Base-by-base conservation (phyloP, 179 eudicot species). In the Camellia oleifera region DNA sequence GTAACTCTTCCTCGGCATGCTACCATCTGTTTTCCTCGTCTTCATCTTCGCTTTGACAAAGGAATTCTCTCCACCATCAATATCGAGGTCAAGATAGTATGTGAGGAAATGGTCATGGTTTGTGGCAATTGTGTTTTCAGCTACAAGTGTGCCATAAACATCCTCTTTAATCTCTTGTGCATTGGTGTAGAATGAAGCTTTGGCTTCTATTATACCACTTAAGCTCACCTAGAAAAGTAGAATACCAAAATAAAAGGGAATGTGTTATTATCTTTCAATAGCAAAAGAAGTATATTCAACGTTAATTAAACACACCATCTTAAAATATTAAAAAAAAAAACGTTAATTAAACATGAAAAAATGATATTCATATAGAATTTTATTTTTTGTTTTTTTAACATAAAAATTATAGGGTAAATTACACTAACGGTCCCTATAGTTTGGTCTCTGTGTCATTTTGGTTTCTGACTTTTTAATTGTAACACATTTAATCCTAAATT, bases 31-130 rank as follows among this genome's bases (percentile, higher is more conserved):
- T 32, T 2, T 76, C 70, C 15, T 68, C 3, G 74, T 61, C 45
- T 83, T 17, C 17, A 89, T 73, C 56, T 74, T 79, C 0, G 57
- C 58, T 69, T 83, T 86, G 67, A 82, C 67, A 48, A 89, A 85
- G 52, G 90, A 89, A 72, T 88, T 87, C 5, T 75, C 56, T 6
- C 71, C 78, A 20, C 87, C 90, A 52, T 87, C 91, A 2, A 88
- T 68, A 77, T 88, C 90, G 13, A 90, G 77, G 44, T 87, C 92
- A 8, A 90, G 89, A 68, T 87, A 79, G 80, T 76, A 90, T 0
- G 83, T 83, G 26, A 90, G 11, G 86, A 84, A 88, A 62, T 88
- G 90, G 60, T 88, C 93, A 32, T 90, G 91, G 82, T 75, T 53
- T 5, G 74, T 48, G 15, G 88, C 91, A 4, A 90, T 20, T 1